phyloP scores from a whole-genome alignment of 2,329 filamentous ascomycete species.

The Ceratocystis eucalypticola region DNA sequence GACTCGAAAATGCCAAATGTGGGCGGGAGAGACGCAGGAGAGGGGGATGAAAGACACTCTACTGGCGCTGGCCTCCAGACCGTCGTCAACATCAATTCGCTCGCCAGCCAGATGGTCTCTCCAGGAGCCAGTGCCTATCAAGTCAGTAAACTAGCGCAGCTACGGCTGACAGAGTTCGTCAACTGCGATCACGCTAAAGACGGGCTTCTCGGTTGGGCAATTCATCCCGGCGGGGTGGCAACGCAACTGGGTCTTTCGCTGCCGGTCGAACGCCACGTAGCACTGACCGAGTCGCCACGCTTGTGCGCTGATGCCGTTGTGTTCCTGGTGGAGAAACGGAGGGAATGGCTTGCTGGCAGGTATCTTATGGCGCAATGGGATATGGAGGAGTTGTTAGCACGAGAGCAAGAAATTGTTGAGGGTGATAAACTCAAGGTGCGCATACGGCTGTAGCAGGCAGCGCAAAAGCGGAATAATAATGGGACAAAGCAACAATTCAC shows the following conservation, averaged over 20 bases:
- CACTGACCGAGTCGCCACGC: constrained; percentile 28
- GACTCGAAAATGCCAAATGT: constrained; percentile 21
- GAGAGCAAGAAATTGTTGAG: constrained; percentile 31
- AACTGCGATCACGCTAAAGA: constrained; percentile 33
- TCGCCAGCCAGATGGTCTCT: constrained; percentile 29
- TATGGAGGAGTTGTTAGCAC: constrained; percentile 31
- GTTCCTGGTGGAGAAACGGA: constrained; percentile 30
- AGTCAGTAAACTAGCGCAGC: constrained; percentile 36
- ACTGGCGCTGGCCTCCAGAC: not conserved
- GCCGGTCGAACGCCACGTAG: constrained; percentile 7
- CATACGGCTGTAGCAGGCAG: constrained; percentile 8
- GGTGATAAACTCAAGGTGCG: constrained; percentile 21
- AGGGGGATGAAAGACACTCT: not conserved
- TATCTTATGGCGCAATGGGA: constrained; percentile 36
- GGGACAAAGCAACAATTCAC: not conserved
- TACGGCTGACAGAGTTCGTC: constrained; percentile 37
- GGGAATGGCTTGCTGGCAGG: constrained; percentile 34
- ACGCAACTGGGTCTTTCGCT: constrained; percentile 25
- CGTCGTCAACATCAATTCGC: constrained; percentile 35
- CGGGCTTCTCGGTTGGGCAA: constrained; percentile 29
- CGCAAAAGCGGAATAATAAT: no score
- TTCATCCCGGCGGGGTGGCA: constrained; percentile 30
- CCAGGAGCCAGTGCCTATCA: constrained; percentile 32
- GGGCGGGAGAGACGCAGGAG: constrained; percentile 21
- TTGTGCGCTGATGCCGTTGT: constrained; percentile 32